These are phyloP conservation scores for Rosa chinensis DNA, from an alignment of 306 rosid genomes.

Conservation along the genomic window DNA sequence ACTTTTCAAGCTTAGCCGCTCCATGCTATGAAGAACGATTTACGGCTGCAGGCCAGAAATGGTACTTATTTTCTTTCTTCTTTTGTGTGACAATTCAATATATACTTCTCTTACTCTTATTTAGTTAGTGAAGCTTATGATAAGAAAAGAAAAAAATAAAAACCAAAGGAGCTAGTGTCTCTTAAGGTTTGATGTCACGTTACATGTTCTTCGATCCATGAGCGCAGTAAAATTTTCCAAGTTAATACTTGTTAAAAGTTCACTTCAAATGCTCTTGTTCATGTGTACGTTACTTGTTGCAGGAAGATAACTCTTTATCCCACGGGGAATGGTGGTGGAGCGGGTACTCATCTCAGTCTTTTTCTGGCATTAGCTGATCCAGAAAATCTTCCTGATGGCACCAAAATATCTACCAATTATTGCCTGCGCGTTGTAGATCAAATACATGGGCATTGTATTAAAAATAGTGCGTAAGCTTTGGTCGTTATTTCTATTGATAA, in stretches of 20 bases:
- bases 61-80: not conserved
- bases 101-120: too few species aligned
- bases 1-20: not conserved
- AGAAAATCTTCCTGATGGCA: slow-evolving; percentile 22
- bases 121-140: too few species aligned
- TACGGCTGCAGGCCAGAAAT: not conserved
- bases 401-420: slow-evolving; percentile 39
- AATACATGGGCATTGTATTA: slow-evolving; percentile 12
- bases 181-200: too few species aligned
- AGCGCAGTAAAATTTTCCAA: not conserved
- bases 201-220: not conserved
- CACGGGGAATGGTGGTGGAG: slow-evolving; percentile 4
- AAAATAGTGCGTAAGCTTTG: not conserved
- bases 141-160: too few species aligned
- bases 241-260: not conserved
- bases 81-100: not conserved
- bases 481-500: not conserved
- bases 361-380: slow-evolving; percentile 32
- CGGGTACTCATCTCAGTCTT: slow-evolving; percentile 35
- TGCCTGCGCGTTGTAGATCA: slow-evolving; percentile 45
- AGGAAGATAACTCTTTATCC: not conserved
- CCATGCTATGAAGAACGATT: not conserved
- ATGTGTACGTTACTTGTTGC: not conserved
- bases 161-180: too few species aligned
- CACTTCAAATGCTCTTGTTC: not conserved